phyloP scores from a whole-genome alignment of 371 early-diverging fungal genomes.

The Dichotomocladium elegans region DNA sequence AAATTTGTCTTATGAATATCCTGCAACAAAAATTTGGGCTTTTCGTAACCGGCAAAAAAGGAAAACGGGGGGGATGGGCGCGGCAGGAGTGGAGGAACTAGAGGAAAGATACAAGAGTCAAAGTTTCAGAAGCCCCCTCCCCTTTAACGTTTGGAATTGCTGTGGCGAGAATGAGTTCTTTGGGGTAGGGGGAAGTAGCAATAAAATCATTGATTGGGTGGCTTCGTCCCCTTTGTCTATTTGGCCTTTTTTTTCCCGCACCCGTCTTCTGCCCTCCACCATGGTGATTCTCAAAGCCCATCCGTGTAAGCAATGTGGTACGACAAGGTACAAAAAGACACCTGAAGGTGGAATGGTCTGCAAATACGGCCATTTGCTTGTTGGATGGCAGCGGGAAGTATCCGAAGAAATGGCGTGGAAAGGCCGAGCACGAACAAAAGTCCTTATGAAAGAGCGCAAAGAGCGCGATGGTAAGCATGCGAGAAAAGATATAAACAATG shows the following conservation, averaged over 20 bases:
- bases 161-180: too few species aligned
- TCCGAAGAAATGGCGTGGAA: neutral
- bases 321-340: slow-evolving; percentile 5
- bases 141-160: too few species aligned
- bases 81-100: too few species aligned
- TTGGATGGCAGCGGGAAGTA: slow-evolving; percentile 8
- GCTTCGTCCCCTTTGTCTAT: neutral
- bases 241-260: neutral
- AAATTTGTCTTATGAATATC: too few species aligned
- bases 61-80: too few species aligned
- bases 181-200: too few species aligned
- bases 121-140: too few species aligned
- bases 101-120: too few species aligned
- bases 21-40: too few species aligned
- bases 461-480: neutral
- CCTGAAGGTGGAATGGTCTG: slow-evolving; percentile 14
- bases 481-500: neutral
- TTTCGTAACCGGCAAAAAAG: too few species aligned
- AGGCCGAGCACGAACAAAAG: neutral
- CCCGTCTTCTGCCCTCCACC: too few species aligned
- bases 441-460: neutral
- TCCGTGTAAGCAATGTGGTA: slow-evolving; percentile 13
- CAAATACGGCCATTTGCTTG: slow-evolving; percentile 13
- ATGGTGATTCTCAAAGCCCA: neutral
- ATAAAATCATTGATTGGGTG: too few species aligned